A percentile compares a stretch with the other conserved stretches of the same genome.
These are phyloP conservation scores for Herpetomonas muscarum DNA, from an alignment of 208 protist genomes.

Conservation along the genomic window DNA sequence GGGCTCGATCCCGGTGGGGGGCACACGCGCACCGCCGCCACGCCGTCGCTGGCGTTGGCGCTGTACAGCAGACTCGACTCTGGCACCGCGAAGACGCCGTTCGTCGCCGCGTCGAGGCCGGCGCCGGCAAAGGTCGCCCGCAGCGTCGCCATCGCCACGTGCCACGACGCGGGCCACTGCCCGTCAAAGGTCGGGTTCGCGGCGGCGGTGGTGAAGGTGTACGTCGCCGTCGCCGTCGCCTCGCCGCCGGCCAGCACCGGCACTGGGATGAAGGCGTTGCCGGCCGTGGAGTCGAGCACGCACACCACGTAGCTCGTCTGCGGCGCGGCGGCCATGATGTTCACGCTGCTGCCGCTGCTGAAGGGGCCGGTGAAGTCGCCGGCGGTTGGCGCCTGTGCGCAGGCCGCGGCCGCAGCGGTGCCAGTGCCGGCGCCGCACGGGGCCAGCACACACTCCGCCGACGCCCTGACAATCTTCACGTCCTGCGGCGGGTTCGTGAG, in stretches of 20 bases:
- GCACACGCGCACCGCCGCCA: constrained; percentile 42
- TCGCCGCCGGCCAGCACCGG: constrained; percentile 17
- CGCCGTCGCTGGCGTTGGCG: constrained; percentile 9
- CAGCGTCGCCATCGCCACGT: constrained; percentile 48
- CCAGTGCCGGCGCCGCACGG: constrained; percentile 25
- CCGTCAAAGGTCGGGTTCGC: constrained; percentile 32
- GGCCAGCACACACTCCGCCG: constrained; percentile 43
- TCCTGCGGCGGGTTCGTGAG: constrained; percentile 14
- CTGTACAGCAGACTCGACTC: constrained; percentile 23
- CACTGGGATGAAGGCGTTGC: constrained; percentile 53
- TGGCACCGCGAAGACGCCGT: constrained; percentile 49
- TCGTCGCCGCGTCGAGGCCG: constrained; percentile 32
- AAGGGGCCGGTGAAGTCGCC: constrained; percentile 48
- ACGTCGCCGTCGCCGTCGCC: constrained; percentile 26
- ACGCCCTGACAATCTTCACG: constrained; percentile 58
- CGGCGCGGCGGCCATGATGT: constrained; percentile 10
- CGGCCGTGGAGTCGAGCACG: constrained; percentile 26
- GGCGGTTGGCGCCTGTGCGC: constrained; percentile 19
- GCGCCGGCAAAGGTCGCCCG: constrained; percentile 48
- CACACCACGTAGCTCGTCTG: constrained; percentile 63
- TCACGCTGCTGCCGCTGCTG: constrained; percentile 13
- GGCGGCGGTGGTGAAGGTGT: constrained; percentile 39
- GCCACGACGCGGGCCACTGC: constrained; percentile 50
- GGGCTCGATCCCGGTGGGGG: constrained; percentile 26
- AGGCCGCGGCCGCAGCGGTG: constrained; percentile 36